Base-by-base conservation (phyloP, 352 stramenopile genomes). In the Thalassiosira mediterranea region DNA sequence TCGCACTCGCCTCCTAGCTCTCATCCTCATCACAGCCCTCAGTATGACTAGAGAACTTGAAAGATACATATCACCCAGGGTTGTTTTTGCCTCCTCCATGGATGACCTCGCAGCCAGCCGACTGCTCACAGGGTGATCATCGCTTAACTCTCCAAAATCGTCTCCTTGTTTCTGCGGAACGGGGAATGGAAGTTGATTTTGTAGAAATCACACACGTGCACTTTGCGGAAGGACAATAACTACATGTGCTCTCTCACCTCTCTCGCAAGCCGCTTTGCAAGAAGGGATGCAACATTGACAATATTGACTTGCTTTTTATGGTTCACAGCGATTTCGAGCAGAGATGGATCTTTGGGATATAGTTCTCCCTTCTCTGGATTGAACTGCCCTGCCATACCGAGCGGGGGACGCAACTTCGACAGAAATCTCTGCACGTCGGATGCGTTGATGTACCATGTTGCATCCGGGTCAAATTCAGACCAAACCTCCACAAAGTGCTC, bases 401-500 rank as follows among this genome's bases (percentile, higher is more conserved):
- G 88, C 3, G 94, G 94, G 26, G 89, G 84, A 28, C 91, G 76
- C 1, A 97, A 81, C 7, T 91, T 80, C 28, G 89, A 90, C 37
- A 97, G 84, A 4, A 97, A 91, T 19, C 86, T 60, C 54, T 87
- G 57, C 13, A 97, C 72, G 48, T 96, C 86, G 4, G 88, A 80
- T 0, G 94, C 84, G 29, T 86, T 83, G 31, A 97, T 94, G 46
- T 94, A 95, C 0, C 90, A 93, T 0, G 87, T 96, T 8, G 93
- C 95, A 32, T 91, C 83, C 7, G 91, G 93, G 60, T 98, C 95
- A 59, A 96, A 96, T 52, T 95, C 75, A 0, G 83, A 80, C 95
- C 95, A 98, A 37, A 95, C 94, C 26, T 72, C 88, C 47, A 94
- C 87, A 72, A 98, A 97, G 47, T 95, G 87, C 23, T 95, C 88